phyloP scores from a whole-genome alignment of 1,284 basidiomycete species.

The Papiliotrema nemorosa region DNA sequence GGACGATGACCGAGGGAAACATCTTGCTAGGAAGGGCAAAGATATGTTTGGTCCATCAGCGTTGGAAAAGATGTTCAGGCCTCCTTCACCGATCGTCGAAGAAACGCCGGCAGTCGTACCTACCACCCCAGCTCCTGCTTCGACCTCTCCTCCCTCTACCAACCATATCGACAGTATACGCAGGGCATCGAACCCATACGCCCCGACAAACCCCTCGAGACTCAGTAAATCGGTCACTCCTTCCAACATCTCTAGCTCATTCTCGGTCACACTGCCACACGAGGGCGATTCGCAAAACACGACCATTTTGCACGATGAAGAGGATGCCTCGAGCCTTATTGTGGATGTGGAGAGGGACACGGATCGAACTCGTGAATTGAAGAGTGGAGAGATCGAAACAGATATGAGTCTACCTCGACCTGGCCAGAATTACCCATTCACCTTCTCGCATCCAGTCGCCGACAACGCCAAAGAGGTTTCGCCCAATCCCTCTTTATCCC shows the following conservation, averaged over 20 bases:
- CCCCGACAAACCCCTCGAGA: slow-evolving; percentile 42
- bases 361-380: slow-evolving; percentile 7
- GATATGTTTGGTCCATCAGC: slow-evolving; percentile 80
- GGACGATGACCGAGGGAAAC: slow-evolving; percentile 55
- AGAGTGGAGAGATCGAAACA: slow-evolving; percentile 33
- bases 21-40: slow-evolving; percentile 52
- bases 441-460: slow-evolving; percentile 55
- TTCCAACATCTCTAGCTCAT: slow-evolving; percentile 19
- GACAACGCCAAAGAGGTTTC: background rate
- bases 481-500: slow-evolving; percentile 11
- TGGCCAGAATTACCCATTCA: slow-evolving; percentile 61
- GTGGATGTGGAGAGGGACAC: too few relatives aligned
- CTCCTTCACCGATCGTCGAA: slow-evolving; percentile 65
- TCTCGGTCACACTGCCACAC: slow-evolving; percentile 12
- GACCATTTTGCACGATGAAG: background rate
- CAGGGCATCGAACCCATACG: slow-evolving; percentile 42
- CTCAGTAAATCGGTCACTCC: slow-evolving; percentile 48
- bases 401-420: slow-evolving; percentile 41
- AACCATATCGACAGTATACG: slow-evolving; percentile 4
- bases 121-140: background rate
- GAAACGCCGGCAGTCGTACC: slow-evolving; percentile 13
- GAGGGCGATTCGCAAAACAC: background rate
- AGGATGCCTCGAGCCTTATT: background rate
- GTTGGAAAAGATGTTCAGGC: slow-evolving; percentile 84
- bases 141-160: slow-evolving; percentile 13